Evolutionary conservation across 768 basidiomycete genomes (phyloP), one percentile per base, ranked within the genome.

Genomic region (Russula ochroleuca): DNA sequence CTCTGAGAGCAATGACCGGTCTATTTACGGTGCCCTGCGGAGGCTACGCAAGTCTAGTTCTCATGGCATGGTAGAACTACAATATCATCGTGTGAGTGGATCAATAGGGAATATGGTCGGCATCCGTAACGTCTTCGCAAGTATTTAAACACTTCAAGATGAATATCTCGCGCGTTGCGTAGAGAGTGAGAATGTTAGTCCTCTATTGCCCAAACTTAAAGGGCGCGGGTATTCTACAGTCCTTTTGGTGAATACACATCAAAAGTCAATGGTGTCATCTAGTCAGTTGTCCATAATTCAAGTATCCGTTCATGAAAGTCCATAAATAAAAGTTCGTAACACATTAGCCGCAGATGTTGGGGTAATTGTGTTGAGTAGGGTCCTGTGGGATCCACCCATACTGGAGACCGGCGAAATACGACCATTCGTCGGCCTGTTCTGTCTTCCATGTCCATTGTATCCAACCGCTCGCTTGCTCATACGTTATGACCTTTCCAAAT

Each of bases 361-460:
- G 88, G 74, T 83, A 90, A 68, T 76, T 68, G 58, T 77, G 72
- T 35, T 80, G 38, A 8, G 79, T 78, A 2, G 85, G 82, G 72
- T 80, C 72, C 64, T 78, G 72, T 14, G 94, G 93, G 72, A 96
- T 95, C 91, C 90, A 94, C 23, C 93, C 93, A 63, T 86, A 80
- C 13, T 76, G 73, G 45, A 95, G 78, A 45, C 92, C 92, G 48
- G 88, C 85, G 67, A 89, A 83, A 77, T 96, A 96, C 0, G 88
- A 81, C 94, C 94, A 97, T 64, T 96, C 94, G 66, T 92, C 90
- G 3, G 90, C 87, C 65, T 76, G 76, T 73, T 93, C 91, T 0
- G 90, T 74, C 76, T 92, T 92, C 90, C 90, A 92, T 1, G 88
- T 84, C 90, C 90, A 91, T 72, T 87, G 84, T 35, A 90, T 74